Base-by-base conservation (phyloP, 1,284 basidiomycete species). In the Puccinia hordei region DNA sequence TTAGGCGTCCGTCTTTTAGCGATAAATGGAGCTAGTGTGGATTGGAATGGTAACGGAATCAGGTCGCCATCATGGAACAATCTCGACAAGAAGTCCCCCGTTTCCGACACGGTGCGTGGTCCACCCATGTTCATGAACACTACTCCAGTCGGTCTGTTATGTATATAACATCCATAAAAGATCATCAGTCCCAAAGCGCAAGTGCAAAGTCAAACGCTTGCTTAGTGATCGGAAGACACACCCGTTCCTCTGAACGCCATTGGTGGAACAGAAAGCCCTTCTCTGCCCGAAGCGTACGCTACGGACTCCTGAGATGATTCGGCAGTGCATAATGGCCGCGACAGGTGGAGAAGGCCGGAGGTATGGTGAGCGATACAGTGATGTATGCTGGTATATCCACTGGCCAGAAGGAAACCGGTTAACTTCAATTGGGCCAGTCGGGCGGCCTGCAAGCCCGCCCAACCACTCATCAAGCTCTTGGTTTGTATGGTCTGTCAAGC, bases 121-220 rank as follows among this genome's bases (percentile, higher is more conserved):
- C 96, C 96, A 66, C 96, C 96, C 96, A 99, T 98, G 87, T 98
- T 99, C 88, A 99, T 89, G 92, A 99, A 93, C 46, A 99, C 93
- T 81, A 99, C 90, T 55, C 92, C 96, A 92, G 85, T 87, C 38
- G 75, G 75, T 57, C 75, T 77, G 33, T 2, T n/a, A 15, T 15
- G 59, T n/a, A 35, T 41, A 49, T 17, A 4, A 19, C n/a, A 63
- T 63, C 30, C 30, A n/a, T n/a, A 63, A 33, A 35, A 38, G 30
- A 35, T n/a, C 24, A 27, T 69, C 68, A 69, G 59, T 38, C 59
- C n/a, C 13, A 17, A 27, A 59, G 57, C 27, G 8, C 57, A 33
- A 59, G n/a, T 17, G 38, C 12, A 38, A 38, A 27, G 22, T 19
- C 2, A 22, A 4, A 22, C 3, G 22, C 9, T 4, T 12, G 38